Base-by-base conservation (phyloP, 2,329 filamentous ascomycete species). In the Paramyrothecium roridum region DNA sequence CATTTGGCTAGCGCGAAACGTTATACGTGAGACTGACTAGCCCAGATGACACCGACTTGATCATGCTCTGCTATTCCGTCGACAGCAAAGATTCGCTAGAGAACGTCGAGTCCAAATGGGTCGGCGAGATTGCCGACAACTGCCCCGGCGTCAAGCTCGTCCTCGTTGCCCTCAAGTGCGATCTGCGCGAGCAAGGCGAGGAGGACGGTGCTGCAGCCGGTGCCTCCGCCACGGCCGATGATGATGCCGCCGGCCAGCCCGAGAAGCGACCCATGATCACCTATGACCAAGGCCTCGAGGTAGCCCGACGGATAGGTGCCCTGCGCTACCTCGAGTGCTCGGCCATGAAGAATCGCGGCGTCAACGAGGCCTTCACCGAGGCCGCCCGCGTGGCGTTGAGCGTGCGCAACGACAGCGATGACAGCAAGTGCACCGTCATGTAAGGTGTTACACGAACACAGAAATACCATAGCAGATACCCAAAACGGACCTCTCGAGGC, bases 41-140 rank as follows among this genome's bases (percentile, higher is more conserved):
- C 13, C 26, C 26, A 82, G 80, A 88, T 63, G 95, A 99, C 71
- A 99, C 95, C 53, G 95, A 99, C 70, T 87, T 96, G 48, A 96
- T 99, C 67, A 97, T 99, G 89, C 90, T 99, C 64, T 99, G 95
- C 80, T 99, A 98, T 77, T 95, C 90, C 66, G 90, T 98, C 71
- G 95, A 99, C 75, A 96, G 91, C 71, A 91, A 89, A 63, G 93
- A 97, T 73, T 97, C 93, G 3, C 85, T 99, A 58, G 95, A 99
- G 74, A 99, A 99, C 83, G 92, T 99, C 58, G 92, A 96, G 73
- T 93, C 91, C 65, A 99, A 99, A 77, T 99, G 95, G 95, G 91
- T 97, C 6, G 89, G 91, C 59, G 95, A 99, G 75, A 99, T 99
- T 63, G 90, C 93, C 59, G 95, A 99, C 76, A 97, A 99, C 76